phyloP scores from a whole-genome alignment of 1,284 basidiomycete species.

The Cutaneotrichosporon sp. region DNA sequence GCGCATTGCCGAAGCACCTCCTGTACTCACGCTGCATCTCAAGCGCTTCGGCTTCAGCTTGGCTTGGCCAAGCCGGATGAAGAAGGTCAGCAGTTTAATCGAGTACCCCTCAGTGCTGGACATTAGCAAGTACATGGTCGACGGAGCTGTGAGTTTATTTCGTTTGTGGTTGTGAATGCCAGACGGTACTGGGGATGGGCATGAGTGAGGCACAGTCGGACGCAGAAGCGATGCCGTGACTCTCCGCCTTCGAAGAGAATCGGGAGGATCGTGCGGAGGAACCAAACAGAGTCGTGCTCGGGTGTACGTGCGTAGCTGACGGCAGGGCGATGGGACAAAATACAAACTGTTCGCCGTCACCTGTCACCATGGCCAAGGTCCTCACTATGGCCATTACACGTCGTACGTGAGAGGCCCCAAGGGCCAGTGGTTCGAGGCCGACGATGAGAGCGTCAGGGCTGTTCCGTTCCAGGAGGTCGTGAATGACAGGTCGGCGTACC shows the following conservation, averaged over 20 bases:
- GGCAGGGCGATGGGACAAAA: constrained; percentile 56
- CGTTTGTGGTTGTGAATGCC: background rate
- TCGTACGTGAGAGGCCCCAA: constrained; percentile 71
- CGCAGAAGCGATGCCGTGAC: too few species aligned
- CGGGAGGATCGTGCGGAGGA: too few species aligned
- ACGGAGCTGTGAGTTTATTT: constrained; percentile 48
- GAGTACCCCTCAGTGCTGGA: constrained; percentile 74
- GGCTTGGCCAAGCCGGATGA: constrained; percentile 56
- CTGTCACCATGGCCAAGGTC: constrained; percentile 85
- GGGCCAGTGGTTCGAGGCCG: constrained; percentile 84
- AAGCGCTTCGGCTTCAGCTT: constrained; percentile 69
- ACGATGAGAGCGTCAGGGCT: constrained; percentile 71
- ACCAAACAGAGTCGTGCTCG: too few species aligned
- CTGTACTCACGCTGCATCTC: constrained; percentile 90
- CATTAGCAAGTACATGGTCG: constrained; percentile 77
- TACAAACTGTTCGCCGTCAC: constrained; percentile 91
- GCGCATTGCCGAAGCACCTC: constrained; percentile 79
- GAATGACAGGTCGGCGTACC: constrained; percentile 76
- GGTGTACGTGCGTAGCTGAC: too few species aligned
- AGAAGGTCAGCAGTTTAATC: constrained; percentile 74
- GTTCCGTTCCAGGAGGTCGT: constrained; percentile 51
- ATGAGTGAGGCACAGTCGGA: too few species aligned
- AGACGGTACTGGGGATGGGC: too few species aligned
- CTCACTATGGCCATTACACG: constrained; percentile 94
- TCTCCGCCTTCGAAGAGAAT: too few species aligned